phyloP scores from a whole-genome alignment of 1,139 yeast species.

The Pichia sp. region DNA sequence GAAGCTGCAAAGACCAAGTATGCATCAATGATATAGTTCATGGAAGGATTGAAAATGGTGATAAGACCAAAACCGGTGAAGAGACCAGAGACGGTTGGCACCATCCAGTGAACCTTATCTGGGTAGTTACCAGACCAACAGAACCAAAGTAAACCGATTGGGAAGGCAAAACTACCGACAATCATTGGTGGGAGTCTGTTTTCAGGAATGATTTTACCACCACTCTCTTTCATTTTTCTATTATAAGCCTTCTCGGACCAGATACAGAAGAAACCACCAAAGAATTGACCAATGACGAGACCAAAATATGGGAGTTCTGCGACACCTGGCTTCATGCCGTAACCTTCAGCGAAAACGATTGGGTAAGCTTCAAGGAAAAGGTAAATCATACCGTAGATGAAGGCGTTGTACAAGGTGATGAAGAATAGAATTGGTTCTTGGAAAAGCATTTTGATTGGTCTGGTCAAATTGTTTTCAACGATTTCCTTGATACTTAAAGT shows the following conservation, averaged over 20 bases:
- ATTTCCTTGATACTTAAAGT: slow-evolving; percentile 39
- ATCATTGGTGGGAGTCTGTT: slow-evolving; percentile 72
- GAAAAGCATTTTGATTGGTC: slow-evolving; percentile 64
- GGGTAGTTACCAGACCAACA: slow-evolving; percentile 80
- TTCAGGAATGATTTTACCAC: slow-evolving; percentile 67
- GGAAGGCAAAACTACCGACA: slow-evolving; percentile 59
- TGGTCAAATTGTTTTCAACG: slow-evolving; percentile 56
- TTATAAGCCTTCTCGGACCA: slow-evolving; percentile 31
- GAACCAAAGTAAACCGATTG: slow-evolving; percentile 77
- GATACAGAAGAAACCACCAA: slow-evolving; percentile 46
- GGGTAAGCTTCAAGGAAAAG: slow-evolving; percentile 76
- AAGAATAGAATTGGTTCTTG: slow-evolving; percentile 68
- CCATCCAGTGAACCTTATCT: slow-evolving; percentile 69
- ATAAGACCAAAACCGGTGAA: slow-evolving; percentile 71
- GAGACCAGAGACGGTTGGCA: slow-evolving; percentile 69
- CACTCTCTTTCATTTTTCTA: slow-evolving; percentile 36
- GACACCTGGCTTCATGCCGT: slow-evolving; percentile 49
- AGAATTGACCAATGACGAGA: slow-evolving; percentile 51
- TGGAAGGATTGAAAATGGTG: slow-evolving; percentile 67
- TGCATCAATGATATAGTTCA: slow-evolving; percentile 75
- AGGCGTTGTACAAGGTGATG: slow-evolving; percentile 69
- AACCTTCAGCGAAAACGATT: slow-evolving; percentile 56
- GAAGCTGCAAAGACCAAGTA: slow-evolving; percentile 80
- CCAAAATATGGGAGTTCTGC: slow-evolving; percentile 59
- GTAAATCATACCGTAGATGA: slow-evolving; percentile 78